Evolutionary conservation across 805 yeast genomes (phyloP).

Genomic region (Groenewaldozyma salmanticensis): DNA sequence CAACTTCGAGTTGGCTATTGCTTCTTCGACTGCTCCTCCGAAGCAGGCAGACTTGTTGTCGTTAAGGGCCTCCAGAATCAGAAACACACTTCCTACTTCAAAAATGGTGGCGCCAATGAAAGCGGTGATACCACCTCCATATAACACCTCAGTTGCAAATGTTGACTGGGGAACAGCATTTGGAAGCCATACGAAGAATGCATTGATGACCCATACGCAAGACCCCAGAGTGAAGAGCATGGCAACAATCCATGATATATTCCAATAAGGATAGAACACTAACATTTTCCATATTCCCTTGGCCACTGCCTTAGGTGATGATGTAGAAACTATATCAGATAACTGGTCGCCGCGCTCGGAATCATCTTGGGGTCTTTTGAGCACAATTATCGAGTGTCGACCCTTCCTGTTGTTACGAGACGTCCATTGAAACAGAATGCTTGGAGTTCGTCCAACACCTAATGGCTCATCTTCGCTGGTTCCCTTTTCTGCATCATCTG

Average conservation of each 20-base stretch:
- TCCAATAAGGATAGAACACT: slow-evolving; percentile 11
- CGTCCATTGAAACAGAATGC: slow-evolving; percentile 8
- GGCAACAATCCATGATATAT: slow-evolving; percentile 10
- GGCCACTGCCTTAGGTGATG: neutral
- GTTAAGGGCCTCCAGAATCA: slow-evolving; percentile 13
- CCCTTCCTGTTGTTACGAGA: slow-evolving; percentile 12
- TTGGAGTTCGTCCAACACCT: too few relatives aligned
- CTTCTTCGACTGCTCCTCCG: slow-evolving; percentile 11
- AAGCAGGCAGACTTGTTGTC: slow-evolving; percentile 9
- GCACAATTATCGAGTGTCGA: slow-evolving; percentile 6
- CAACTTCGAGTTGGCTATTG: neutral
- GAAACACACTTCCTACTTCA: slow-evolving; percentile 11
- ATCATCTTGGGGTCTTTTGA: too few relatives aligned
- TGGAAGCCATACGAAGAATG: slow-evolving; percentile 14
- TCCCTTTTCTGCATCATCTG: too few relatives aligned
- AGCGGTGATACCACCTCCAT: slow-evolving; percentile 12
- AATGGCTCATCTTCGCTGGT: too few relatives aligned
- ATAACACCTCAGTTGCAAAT: slow-evolving; percentile 6
- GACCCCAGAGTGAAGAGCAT: slow-evolving; percentile 10
- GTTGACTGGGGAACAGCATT: slow-evolving; percentile 6
- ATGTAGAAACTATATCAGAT: slow-evolving; percentile 1
- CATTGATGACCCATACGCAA: slow-evolving; percentile 13
- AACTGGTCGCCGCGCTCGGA: neutral
- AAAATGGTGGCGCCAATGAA: slow-evolving; percentile 13
- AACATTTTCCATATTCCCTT: slow-evolving; percentile 8